Percentiles rank a stretch among this genome's conserved stretches.
These are phyloP conservation scores for Boletus fagicola DNA, from an alignment of 768 basidiomycete genomes.

Conservation along the genomic window DNA sequence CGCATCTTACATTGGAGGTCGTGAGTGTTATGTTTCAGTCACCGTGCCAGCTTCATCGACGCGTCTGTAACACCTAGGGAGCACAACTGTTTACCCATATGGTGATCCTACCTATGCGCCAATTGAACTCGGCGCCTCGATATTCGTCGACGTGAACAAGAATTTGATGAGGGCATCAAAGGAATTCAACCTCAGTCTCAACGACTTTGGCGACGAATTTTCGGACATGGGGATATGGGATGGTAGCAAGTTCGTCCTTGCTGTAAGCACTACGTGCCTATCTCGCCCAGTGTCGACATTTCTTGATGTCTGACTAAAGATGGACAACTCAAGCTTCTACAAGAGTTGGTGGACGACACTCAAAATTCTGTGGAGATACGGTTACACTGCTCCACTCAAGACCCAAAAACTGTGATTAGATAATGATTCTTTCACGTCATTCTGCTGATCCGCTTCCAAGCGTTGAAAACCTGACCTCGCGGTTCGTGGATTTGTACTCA, in stretches of 20 bases:
- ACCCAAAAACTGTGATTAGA: constrained; percentile 52
- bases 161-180: constrained; percentile 71
- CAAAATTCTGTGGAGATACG: constrained; percentile 79
- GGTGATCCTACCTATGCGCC: constrained; percentile 53
- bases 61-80: constrained; percentile 47
- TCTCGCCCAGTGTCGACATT: background rate
- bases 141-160: constrained; percentile 77
- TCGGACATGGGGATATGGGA: constrained; percentile 73
- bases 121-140: constrained; percentile 84
- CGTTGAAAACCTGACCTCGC: constrained; percentile 52
- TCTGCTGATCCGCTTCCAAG: constrained; percentile 33
- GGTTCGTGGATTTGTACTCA: constrained; percentile 56
- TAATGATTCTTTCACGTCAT: background rate
- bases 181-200: constrained; percentile 71
- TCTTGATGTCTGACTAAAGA: constrained; percentile 29
- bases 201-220: constrained; percentile 49
- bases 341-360: constrained; percentile 67
- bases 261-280: constrained; percentile 42
- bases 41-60: constrained; percentile 1
- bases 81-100: constrained; percentile 75
- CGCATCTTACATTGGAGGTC: constrained; percentile 73
- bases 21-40: constrained; percentile 49
- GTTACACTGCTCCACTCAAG: constrained; percentile 55
- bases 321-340: constrained; percentile 38
- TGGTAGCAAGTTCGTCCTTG: constrained; percentile 65